phyloP scores from a whole-genome alignment of 176 grass and related monocot genomes.

The Raddia guianensis region DNA sequence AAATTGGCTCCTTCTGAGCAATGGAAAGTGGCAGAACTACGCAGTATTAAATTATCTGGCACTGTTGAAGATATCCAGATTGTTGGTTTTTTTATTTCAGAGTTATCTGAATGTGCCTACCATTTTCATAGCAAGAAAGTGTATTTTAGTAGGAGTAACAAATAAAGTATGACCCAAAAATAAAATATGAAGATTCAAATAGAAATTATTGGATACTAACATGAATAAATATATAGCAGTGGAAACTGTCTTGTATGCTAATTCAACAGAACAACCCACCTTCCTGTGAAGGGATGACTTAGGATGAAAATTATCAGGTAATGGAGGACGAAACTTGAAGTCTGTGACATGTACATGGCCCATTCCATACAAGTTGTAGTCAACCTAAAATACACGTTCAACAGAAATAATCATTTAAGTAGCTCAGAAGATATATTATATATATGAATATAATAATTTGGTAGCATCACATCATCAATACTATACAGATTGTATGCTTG shows the following conservation, averaged over 20 bases:
- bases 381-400: slow-evolving; percentile 65
- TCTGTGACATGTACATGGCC: slow-evolving; percentile 88
- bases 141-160: slow-evolving; percentile 18
- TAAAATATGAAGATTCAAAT: slow-evolving; percentile 34
- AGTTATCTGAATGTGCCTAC: slow-evolving; percentile 70
- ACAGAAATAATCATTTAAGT: slow-evolving; percentile 29
- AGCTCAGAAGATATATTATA: slow-evolving; percentile 5
- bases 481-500: slow-evolving; percentile 16
- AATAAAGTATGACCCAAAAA: slow-evolving; percentile 30
- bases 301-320: slow-evolving; percentile 70
- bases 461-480: background rate
- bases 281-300: slow-evolving; percentile 47
- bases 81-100: slow-evolving; percentile 38
- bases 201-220: background rate
- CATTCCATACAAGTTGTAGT: slow-evolving; percentile 99
- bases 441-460: slow-evolving; percentile 8
- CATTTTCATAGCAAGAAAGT: slow-evolving; percentile 28
- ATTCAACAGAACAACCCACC: slow-evolving; percentile 42
- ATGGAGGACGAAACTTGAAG: slow-evolving; percentile 78
- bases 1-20: slow-evolving; percentile 29
- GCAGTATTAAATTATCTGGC: slow-evolving; percentile 60
- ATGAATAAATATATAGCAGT: slow-evolving; percentile 9
- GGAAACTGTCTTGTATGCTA: slow-evolving; percentile 38
- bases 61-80: slow-evolving; percentile 88
- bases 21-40: slow-evolving; percentile 42